Percentiles rank a stretch among this genome's conserved stretches.
phyloP scores from a whole-genome alignment of 1,284 basidiomycete species.

The Rhodotorula glutinis region DNA sequence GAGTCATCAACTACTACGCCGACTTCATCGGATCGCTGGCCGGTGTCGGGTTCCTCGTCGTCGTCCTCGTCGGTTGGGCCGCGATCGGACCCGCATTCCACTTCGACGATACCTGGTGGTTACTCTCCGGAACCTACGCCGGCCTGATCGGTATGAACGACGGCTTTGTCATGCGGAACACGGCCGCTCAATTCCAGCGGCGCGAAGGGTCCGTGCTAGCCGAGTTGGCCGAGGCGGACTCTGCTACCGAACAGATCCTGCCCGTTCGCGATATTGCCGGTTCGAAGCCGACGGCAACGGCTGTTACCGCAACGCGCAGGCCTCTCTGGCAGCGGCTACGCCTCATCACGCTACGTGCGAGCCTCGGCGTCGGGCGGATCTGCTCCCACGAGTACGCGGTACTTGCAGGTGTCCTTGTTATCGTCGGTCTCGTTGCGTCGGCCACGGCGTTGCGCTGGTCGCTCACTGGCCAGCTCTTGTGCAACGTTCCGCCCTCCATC shows the following conservation, averaged over 20 bases:
- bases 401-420: not conserved
- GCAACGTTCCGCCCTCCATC: constrained; percentile 2
- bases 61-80: not conserved
- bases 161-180: not conserved
- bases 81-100: not conserved
- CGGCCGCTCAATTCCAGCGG: not conserved
- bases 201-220: not conserved
- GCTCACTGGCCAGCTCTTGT: not conserved
- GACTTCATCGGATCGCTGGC: not conserved
- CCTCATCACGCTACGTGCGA: not conserved
- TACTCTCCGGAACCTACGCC: not conserved
- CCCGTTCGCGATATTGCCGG: too few species aligned
- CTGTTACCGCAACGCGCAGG: too few species aligned
- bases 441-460: not conserved
- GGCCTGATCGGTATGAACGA: not conserved
- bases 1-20: constrained; percentile 3
- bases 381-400: constrained; percentile 1
- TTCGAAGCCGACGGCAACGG: too few species aligned
- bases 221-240: not conserved
- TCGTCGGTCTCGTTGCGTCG: not conserved
- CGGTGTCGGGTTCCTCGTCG: not conserved
- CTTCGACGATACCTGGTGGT: constrained; percentile 2
- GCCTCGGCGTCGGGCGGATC: not conserved
- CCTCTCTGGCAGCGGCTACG: too few species aligned
- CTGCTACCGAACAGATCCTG: too few species aligned